A percentile compares a stretch with the other conserved stretches of the same genome.
phyloP scores from a whole-genome alignment of 441 rosid genomes.

The Pelargonium fulgidum region DNA sequence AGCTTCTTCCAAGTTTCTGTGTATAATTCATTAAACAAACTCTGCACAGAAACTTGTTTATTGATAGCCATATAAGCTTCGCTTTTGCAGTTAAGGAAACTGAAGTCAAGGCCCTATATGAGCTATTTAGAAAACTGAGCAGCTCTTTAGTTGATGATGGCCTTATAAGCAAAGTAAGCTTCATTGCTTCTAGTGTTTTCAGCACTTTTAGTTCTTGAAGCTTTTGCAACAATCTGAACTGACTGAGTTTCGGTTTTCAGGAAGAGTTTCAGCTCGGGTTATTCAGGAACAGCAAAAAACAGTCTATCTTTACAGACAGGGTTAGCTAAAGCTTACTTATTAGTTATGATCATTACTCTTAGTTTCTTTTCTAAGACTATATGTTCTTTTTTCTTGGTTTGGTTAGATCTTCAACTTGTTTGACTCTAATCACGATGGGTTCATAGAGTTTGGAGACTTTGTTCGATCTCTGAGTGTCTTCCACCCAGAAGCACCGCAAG shows the following conservation, averaged over 20 bases:
- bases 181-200: not conserved
- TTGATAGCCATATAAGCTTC: not conserved
- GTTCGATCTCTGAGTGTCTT: conserved; percentile 58
- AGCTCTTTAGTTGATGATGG: conserved; percentile 47
- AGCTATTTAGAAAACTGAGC: conserved; percentile 53
- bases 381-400: not conserved
- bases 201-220: too few relatives aligned
- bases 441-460: conserved; percentile 63
- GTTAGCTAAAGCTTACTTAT: conserved; percentile 21
- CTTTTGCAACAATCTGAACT: conserved; percentile 5
- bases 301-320: conserved; percentile 51
- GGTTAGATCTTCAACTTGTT: conserved; percentile 50
- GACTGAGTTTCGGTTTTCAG: conserved; percentile 24
- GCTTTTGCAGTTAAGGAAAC: conserved; percentile 42
- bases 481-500: conserved; percentile 57
- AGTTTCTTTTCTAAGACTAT: too few relatives aligned
- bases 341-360: too few relatives aligned
- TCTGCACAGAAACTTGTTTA: too few relatives aligned
- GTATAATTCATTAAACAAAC: too few relatives aligned
- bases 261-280: conserved; percentile 64
- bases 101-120: conserved; percentile 45
- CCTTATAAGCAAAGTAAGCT: conserved; percentile 48
- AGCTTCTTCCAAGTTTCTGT: not conserved
- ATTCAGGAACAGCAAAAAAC: conserved; percentile 43
- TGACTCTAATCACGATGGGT: conserved; percentile 53